A percentile compares a stretch with the other conserved stretches of the same genome.
These are phyloP conservation scores for Agapanthus africanus DNA, from an alignment of 106 monocot species.

Conservation along the genomic window DNA sequence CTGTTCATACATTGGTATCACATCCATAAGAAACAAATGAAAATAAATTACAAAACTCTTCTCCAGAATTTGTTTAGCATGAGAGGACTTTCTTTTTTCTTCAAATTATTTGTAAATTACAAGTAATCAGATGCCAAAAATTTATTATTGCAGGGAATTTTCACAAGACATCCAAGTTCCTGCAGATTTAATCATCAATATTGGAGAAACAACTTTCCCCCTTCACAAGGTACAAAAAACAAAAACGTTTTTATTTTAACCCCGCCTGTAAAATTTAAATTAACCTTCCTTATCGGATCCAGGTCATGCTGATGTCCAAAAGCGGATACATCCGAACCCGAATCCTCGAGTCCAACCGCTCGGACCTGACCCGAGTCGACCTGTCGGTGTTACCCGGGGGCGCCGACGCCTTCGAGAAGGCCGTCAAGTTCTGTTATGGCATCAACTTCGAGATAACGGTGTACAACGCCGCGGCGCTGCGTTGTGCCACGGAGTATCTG, in stretches of 20 bases:
- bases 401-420: slow-evolving; percentile 38
- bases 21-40: too few species aligned
- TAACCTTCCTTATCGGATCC: too few species aligned
- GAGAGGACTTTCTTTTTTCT: neutral
- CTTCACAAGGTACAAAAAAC: slow-evolving; percentile 17
- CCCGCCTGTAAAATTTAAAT: too few species aligned
- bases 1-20: too few species aligned
- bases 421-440: slow-evolving; percentile 61
- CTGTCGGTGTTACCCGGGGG: slow-evolving; percentile 42
- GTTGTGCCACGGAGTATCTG: slow-evolving; percentile 45
- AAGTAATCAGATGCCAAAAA: neutral
- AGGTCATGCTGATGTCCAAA: slow-evolving; percentile 58
- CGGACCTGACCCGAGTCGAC: slow-evolving; percentile 28
- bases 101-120: neutral
- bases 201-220: slow-evolving; percentile 13
- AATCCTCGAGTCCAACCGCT: slow-evolving; percentile 28
- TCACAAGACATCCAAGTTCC: slow-evolving; percentile 21
- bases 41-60: too few species aligned
- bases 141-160: slow-evolving; percentile 7
- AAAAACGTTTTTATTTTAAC: too few species aligned
- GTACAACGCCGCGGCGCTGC: slow-evolving; percentile 37
- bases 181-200: slow-evolving; percentile 14
- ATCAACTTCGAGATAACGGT: slow-evolving; percentile 54
- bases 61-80: too few species aligned
- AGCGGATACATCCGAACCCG: slow-evolving; percentile 48